Evolutionary conservation across 495 filamentous ascomycete species (phyloP).

Genomic region (Chaetomidium leptoderma): DNA sequence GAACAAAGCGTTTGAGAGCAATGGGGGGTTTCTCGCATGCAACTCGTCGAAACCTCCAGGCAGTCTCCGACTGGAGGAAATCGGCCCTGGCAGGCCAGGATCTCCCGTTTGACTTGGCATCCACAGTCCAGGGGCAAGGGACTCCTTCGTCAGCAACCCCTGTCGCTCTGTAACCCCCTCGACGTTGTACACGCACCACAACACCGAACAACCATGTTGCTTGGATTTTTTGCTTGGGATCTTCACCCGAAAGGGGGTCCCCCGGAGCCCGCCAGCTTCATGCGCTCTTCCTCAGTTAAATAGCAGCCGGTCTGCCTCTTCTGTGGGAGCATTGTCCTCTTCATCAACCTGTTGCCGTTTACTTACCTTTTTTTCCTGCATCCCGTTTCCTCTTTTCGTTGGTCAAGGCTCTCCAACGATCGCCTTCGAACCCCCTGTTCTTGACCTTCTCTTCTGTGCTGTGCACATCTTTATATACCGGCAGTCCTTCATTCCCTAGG

Average conservation of each 20-base stretch:
- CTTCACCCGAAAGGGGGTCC: conserved; percentile 2
- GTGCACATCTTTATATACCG: conserved; percentile 4
- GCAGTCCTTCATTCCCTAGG: conserved; percentile 1
- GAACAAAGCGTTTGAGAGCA: conserved; percentile 26
- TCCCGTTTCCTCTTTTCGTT: conserved; percentile 11
- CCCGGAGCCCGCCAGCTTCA: conserved; percentile 20
- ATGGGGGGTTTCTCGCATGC: conserved; percentile 24
- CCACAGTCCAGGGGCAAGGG: conserved; percentile 21
- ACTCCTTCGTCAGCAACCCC: conserved; percentile 13
- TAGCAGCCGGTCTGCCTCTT: conserved; percentile 24
- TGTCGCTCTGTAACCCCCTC: conserved; percentile 19
- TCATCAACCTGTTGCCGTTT: conserved; percentile 15
- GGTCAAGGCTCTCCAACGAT: conserved; percentile 8
- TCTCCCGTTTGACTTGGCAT: conserved; percentile 34
- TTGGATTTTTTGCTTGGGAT: conserved; percentile 20
- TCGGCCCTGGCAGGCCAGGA: conserved; percentile 24
- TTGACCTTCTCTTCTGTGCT: conserved; percentile 16
- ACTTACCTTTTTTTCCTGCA: conserved; percentile 16
- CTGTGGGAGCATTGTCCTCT: conserved; percentile 6
- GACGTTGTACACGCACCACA: conserved; percentile 22
- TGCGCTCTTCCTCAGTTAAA: conserved; percentile 27
- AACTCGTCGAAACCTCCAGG: conserved; percentile 25
- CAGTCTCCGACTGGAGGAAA: conserved; percentile 25
- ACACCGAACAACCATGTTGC: conserved; percentile 19
- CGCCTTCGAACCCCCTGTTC: conserved; percentile 15